These are phyloP conservation scores for Apiotrichum montevideense DNA, from an alignment of 1,284 basidiomycete genomes.

Conservation along the genomic window DNA sequence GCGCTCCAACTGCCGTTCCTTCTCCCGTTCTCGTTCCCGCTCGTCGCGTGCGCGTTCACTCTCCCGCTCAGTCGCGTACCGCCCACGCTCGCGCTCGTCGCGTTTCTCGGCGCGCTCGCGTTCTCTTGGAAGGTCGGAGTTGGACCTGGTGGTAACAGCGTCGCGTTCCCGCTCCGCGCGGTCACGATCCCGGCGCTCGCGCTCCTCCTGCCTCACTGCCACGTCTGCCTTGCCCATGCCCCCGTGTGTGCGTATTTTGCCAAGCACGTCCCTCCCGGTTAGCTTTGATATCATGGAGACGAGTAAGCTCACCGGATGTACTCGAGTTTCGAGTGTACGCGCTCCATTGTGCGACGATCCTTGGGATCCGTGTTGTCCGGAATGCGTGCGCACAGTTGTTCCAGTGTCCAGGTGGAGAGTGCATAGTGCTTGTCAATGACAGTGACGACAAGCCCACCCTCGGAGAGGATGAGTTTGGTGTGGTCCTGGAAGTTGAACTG, in stretches of 20 bases:
- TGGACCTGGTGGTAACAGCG: background rate
- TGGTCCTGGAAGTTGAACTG: conserved; percentile 98
- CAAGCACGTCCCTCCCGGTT: conserved; percentile 24
- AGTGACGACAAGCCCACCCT: conserved; percentile 68
- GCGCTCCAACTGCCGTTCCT: background rate
- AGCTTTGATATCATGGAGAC: background rate
- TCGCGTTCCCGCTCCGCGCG: background rate
- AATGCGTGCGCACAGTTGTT: conserved; percentile 57
- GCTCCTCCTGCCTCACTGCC: conserved; percentile 7
- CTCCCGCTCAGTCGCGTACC: background rate
- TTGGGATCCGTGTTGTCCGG: conserved; percentile 17
- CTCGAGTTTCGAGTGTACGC: conserved; percentile 37
- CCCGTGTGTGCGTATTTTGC: conserved; percentile 25
- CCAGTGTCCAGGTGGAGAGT: conserved; percentile 67
- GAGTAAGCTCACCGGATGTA: conserved; percentile 33
- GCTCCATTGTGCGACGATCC: conserved; percentile 34
- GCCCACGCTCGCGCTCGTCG: background rate
- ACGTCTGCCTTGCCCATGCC: conserved; percentile 7
- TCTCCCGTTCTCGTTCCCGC: background rate
- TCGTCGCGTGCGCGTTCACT: background rate
- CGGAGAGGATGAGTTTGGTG: conserved; percentile 84
- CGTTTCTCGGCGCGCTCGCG: background rate
- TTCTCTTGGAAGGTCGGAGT: background rate
- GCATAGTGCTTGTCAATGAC: conserved; percentile 85
- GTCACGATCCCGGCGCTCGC: background rate